A percentile compares a stretch with the other conserved stretches of the same genome.
Conservation (phyloP, 495 filamentous ascomycete species). For the Tuber borchii region DNA sequence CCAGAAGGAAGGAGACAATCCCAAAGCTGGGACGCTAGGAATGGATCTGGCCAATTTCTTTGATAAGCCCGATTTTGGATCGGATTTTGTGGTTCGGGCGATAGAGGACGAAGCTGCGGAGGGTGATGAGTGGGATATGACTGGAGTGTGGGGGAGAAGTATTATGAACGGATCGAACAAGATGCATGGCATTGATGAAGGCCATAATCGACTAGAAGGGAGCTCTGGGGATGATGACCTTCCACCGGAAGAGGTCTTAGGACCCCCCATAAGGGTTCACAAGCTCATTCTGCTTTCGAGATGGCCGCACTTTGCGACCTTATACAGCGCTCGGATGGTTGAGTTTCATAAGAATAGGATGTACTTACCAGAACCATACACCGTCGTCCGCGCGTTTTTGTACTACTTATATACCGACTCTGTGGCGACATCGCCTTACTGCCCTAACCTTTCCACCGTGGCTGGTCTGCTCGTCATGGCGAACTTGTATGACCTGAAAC, state of each 20-base stretch:
- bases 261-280: constrained; percentile 84
- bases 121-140: constrained; percentile 38
- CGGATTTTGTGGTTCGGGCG: constrained; percentile 39
- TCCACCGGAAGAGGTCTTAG: constrained; percentile 41
- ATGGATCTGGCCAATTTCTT: constrained; percentile 38
- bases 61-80: constrained; percentile 28
- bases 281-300: constrained; percentile 85
- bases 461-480: constrained; percentile 96
- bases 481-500: constrained; percentile 93
- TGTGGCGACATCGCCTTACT: constrained; percentile 60
- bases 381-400: constrained; percentile 86
- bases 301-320: constrained; percentile 90
- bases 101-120: constrained; percentile 41
- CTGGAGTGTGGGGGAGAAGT: constrained; percentile 33
- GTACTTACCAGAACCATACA: constrained; percentile 95
- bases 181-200: constrained; percentile 15
- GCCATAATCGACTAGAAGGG: not conserved
- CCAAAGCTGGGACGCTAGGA: constrained; percentile 37
- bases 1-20: constrained; percentile 31
- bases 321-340: constrained; percentile 88
- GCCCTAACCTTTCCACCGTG: constrained; percentile 69
- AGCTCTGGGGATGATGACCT: constrained; percentile 26
- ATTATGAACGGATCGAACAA: constrained; percentile 29
- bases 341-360: constrained; percentile 94
- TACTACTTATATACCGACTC: constrained; percentile 96